Evolutionary conservation across 331 rosid genomes (phyloP).

Genomic region (Quercus phellos): DNA sequence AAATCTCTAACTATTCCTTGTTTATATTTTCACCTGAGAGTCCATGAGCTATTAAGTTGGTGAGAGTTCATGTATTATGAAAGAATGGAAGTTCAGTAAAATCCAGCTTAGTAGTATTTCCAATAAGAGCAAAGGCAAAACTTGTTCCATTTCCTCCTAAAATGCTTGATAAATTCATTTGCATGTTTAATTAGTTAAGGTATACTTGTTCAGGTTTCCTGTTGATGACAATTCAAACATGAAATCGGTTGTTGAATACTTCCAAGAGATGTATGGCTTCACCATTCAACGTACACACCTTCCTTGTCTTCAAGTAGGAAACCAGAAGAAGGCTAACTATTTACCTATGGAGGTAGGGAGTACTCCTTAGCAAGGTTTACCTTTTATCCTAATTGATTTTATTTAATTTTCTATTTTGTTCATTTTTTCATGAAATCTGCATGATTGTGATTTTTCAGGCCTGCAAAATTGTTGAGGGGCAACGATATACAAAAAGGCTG

Average conservation of each 20-base stretch:
- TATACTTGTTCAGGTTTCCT: slow-evolving; percentile 63
- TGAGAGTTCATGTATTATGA: background rate
- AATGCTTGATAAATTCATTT: background rate
- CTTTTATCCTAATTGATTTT: background rate
- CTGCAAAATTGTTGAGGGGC: slow-evolving; percentile 97
- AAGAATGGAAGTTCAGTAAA: background rate
- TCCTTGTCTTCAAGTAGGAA: slow-evolving; percentile 99
- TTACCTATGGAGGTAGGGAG: slow-evolving; percentile 88
- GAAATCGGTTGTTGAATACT: slow-evolving; percentile 97
- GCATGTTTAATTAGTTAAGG: slow-evolving; percentile 1
- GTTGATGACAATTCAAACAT: slow-evolving; percentile 91
- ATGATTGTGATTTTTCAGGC: slow-evolving; percentile 47
- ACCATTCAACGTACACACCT: slow-evolving; percentile 87
- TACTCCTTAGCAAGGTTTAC: background rate
- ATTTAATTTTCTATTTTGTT: background rate
- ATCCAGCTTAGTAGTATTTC: background rate
- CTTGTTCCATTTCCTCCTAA: background rate
- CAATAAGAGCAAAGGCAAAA: too few relatives aligned
- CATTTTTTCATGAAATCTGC: slow-evolving; percentile 7
- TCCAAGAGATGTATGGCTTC: slow-evolving; percentile 98
- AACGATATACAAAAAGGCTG: slow-evolving; percentile 82
- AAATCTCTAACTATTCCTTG: slow-evolving; percentile 23
- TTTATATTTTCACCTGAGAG: background rate
- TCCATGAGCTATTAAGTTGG: background rate
- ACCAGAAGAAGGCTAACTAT: slow-evolving; percentile 96